Evolutionary conservation across 495 filamentous ascomycete genomes (phyloP).

Genomic region (Wilcoxina mikolae): DNA sequence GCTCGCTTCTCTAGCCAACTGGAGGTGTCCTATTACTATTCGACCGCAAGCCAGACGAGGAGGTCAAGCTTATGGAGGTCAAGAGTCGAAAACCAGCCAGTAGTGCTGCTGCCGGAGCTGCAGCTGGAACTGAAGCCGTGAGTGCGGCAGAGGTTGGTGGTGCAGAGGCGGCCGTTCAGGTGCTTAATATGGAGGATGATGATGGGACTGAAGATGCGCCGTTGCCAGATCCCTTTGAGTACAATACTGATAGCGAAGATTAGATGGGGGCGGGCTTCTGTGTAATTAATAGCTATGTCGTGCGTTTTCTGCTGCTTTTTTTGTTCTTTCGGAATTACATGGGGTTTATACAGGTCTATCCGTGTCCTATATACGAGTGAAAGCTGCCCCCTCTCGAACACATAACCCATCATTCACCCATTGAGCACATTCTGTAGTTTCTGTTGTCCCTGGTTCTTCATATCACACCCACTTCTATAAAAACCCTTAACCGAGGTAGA

Average conservation of each 20-base stretch:
- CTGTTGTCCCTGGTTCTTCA: no score
- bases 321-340: no score
- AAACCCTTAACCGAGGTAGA: no score
- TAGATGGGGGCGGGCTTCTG: constrained; percentile 1
- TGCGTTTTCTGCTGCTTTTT: neutral
- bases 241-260: constrained; percentile 60
- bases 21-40: constrained; percentile 80
- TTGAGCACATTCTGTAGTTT: no score
- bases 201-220: constrained; percentile 72
- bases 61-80: constrained; percentile 68
- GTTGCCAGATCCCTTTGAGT: constrained; percentile 69
- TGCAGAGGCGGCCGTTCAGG: constrained; percentile 61
- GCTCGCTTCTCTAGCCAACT: constrained; percentile 56
- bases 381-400: no score
- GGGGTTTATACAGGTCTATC: no score
- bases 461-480: no score
- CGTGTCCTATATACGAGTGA: no score
- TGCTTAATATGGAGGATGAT: constrained; percentile 69
- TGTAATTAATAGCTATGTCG: constrained; percentile 1
- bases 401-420: no score
- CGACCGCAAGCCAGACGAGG: constrained; percentile 68
- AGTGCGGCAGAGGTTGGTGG: constrained; percentile 33
- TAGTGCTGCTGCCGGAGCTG: constrained; percentile 9
- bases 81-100: constrained; percentile 44
- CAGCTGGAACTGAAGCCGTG: constrained; percentile 23